phyloP scores from a whole-genome alignment of 2,329 filamentous ascomycete species.

The Sporothrix pallida region DNA sequence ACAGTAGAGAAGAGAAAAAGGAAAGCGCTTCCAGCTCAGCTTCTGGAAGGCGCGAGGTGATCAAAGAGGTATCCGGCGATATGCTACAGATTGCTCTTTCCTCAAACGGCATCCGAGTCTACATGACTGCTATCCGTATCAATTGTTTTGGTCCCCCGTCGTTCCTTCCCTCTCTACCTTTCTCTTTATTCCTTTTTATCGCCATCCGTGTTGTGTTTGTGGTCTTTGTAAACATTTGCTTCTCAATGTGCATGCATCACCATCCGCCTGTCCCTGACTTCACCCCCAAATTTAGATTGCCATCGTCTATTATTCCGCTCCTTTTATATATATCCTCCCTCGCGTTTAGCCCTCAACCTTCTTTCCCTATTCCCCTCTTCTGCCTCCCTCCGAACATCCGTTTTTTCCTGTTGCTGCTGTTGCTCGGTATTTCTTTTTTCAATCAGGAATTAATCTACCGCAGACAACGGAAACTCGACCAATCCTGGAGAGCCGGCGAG shows the following conservation, averaged over 20 bases:
- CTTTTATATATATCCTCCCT: not conserved
- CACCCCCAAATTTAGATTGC: not conserved
- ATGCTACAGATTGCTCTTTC: not conserved
- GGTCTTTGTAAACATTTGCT: not conserved
- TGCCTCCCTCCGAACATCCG: conserved; percentile 12
- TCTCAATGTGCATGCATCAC: not conserved
- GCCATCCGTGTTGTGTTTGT: not conserved
- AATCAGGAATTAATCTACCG: not conserved
- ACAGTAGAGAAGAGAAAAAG: not conserved
- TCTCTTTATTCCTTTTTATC: not conserved
- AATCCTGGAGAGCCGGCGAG: not conserved
- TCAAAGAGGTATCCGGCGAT: not conserved
- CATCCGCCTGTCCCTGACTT: not conserved
- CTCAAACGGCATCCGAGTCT: not conserved
- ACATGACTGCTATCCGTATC: not conserved
- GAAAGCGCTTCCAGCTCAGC: not conserved
- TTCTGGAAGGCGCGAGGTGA: not conserved
- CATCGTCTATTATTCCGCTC: not conserved
- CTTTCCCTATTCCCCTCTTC: not conserved
- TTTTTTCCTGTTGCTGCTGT: not conserved
- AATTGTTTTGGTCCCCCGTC: conserved; percentile 5
- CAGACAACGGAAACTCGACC: not conserved
- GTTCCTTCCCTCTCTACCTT: not conserved
- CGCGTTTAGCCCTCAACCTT: not conserved
- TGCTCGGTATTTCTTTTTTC: not conserved